Evolutionary conservation across 768 basidiomycete genomes (phyloP), one percentile per base, ranked within the genome.

Genomic region (Tricholoma matsutake): DNA sequence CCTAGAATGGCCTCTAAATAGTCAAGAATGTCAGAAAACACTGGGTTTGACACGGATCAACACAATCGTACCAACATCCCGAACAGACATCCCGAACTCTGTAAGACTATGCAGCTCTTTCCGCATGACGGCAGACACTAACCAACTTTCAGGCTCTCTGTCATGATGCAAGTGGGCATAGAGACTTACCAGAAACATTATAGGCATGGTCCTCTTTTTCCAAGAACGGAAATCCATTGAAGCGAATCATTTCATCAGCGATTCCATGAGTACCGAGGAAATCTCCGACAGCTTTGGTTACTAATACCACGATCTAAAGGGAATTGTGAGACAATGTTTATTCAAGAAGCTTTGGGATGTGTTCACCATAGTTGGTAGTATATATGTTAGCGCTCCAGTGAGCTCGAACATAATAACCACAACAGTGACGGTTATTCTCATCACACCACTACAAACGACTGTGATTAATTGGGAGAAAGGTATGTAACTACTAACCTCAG

Each of bases 361-460:
- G 53, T 82, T 66, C 65, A 95, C 96, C 97, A 99, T 99, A 13
- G 94, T 96, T 6, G 97, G 97, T 28, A 99, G 76, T 65, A 98
- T 96, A 70, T 99, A 98, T 18, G 94, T 98, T 68, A 98, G 73
- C 6, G 97, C 96, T 11, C 97, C 97, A 3, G 97, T 99, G 18
- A 99, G 81, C 69, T 98, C 96, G 72, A 98, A 98, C 95, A 99
- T 98, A 74, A 99, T 96, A 35, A 98, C 97, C 7, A 98, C 97
- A 5, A 99, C 95, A 0, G 96, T 94, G 28, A 98, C 94, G 0
- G 97, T 99, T 60, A 98, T 92, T 66, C 96, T 85, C 84, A 98
- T 99, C 57, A 98, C 87, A 34, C 97, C 96, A 58, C 97, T 96
- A 68, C 34, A 51, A 57, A 28, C 35, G 37, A 22, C 4, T 18